These are phyloP conservation scores for Echinosophora koreensis DNA, from an alignment of 306 rosid species.

Conservation along the genomic window DNA sequence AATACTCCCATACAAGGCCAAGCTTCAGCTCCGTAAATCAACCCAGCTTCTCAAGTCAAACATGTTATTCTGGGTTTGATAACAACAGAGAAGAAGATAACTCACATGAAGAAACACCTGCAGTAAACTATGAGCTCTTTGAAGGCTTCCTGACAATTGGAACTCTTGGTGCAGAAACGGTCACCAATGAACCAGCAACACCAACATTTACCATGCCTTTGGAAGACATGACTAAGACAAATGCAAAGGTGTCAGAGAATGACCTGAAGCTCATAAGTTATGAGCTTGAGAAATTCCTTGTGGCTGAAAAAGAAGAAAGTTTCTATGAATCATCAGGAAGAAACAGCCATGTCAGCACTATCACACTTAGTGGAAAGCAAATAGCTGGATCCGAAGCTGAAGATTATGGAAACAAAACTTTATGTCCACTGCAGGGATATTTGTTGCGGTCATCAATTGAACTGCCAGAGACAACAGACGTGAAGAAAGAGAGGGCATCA, in stretches of 20 bases:
- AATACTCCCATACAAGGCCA: slow-evolving; percentile 59
- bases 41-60: slow-evolving; percentile 50
- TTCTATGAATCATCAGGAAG: slow-evolving; percentile 72
- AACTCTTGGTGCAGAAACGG: slow-evolving; percentile 76
- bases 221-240: slow-evolving; percentile 57
- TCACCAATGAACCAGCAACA: slow-evolving; percentile 70
- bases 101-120: slow-evolving; percentile 54
- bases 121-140: slow-evolving; percentile 67
- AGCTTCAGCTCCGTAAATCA: slow-evolving; percentile 53
- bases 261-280: slow-evolving; percentile 75
- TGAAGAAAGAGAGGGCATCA: slow-evolving; percentile 70
- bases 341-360: slow-evolving; percentile 71
- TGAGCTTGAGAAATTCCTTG: slow-evolving; percentile 83
- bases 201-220: slow-evolving; percentile 79
- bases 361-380: slow-evolving; percentile 70
- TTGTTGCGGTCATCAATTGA: slow-evolving; percentile 78
- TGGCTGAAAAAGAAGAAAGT: slow-evolving; percentile 71
- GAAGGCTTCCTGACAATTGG: slow-evolving; percentile 93
- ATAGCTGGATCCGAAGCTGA: slow-evolving; percentile 65
- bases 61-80: slow-evolving; percentile 48
- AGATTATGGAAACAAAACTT: slow-evolving; percentile 58
- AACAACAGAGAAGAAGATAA: slow-evolving; percentile 49
- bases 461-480: slow-evolving; percentile 59
- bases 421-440: slow-evolving; percentile 94
- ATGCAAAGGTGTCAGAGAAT: slow-evolving; percentile 67